Conservation (phyloP, 192 early-diverging fungal genomes). For the Lobosporangium transversale region DNA sequence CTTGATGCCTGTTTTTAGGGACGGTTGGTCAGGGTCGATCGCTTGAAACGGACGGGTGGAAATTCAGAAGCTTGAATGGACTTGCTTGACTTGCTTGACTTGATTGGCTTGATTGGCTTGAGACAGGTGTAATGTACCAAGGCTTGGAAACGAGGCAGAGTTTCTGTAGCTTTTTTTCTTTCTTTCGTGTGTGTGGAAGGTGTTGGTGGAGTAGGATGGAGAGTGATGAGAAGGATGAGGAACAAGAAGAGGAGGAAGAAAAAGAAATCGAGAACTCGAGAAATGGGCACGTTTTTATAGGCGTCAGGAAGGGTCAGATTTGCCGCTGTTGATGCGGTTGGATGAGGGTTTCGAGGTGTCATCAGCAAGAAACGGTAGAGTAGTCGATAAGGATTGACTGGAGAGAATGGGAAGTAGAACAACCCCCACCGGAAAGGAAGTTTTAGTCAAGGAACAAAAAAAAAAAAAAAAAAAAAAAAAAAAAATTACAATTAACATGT, state of each 20-base stretch:
- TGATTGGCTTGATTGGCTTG: not conserved
- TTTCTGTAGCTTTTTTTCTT: not conserved
- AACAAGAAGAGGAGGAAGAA: not conserved
- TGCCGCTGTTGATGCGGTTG: slow-evolving; percentile 4
- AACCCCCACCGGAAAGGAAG: not conserved
- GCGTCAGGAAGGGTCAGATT: not conserved
- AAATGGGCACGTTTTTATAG: slow-evolving; percentile 19
- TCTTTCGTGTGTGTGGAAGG: not conserved
- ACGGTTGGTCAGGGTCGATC: too few relatives aligned
- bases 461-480: too few relatives aligned
- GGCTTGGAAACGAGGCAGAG: not conserved
- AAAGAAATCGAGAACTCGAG: slow-evolving; percentile 2
- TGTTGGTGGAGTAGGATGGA: not conserved
- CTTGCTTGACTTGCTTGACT: not conserved
- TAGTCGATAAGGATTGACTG: not conserved
- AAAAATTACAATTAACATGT: too few relatives aligned
- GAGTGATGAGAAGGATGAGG: not conserved
- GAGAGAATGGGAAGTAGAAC: slow-evolving; percentile 10
- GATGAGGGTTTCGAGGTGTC: not conserved
- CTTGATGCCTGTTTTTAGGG: not conserved
- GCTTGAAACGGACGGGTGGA: too few relatives aligned
- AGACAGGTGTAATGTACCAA: too few relatives aligned
- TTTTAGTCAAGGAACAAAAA: slow-evolving; percentile 11
- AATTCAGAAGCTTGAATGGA: not conserved
- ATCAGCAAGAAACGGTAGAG: not conserved